Base-by-base conservation (phyloP, 306 rosid species). In the Ammopiptanthus mongolicus region DNA sequence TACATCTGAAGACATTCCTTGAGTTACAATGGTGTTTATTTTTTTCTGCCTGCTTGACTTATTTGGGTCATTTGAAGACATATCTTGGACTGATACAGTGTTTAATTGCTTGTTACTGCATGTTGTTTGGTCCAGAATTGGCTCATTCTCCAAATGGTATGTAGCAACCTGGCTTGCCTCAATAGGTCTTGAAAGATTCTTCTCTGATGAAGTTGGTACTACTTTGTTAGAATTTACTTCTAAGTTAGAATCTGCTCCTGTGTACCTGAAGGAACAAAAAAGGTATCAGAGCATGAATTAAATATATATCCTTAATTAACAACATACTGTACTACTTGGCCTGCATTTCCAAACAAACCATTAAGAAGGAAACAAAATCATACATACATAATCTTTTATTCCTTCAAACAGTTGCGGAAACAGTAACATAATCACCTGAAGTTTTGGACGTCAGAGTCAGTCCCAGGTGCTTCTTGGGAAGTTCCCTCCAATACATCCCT, bases 171-270 rank as follows among this genome's bases (percentile, higher is more conserved):
- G 84, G 44, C 69, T 69, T 56, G 73, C 67, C 13, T 79, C 80
- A 46, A 34, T 52, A 25, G 82, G 72, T 56, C 48, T 67, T 33
- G 78, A 75, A 60, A 78, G 31, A 19, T 70, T 75, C 73, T 76
- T 77, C 77, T 80, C 83, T 3, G 76, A 81, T 74, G 87, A 86
- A 59, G 86, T 76, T 68, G 89, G 93, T 68, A 83, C 88, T 85
- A 84, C 77, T 81, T 82, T 85, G 86, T 79, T 83, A 65, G 78
- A 86, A 81, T 85, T 73, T 36, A 71, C 86, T 39, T 88, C 96
- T 6, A 67, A 59, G 65, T 71, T 66, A 44, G 87, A 68, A 81
- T 75, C 72, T 52, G 84, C 75, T 79, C 80, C 74, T 17, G 74
- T 67, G 29, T 19, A 71, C 78, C 96, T 88, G 91, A 75, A 74